A percentile compares a stretch with the other conserved stretches of the same genome.
These are phyloP conservation scores for Lunularia cruciata DNA, from an alignment of 225 moss, liverwort and hornwort species.

Conservation along the genomic window DNA sequence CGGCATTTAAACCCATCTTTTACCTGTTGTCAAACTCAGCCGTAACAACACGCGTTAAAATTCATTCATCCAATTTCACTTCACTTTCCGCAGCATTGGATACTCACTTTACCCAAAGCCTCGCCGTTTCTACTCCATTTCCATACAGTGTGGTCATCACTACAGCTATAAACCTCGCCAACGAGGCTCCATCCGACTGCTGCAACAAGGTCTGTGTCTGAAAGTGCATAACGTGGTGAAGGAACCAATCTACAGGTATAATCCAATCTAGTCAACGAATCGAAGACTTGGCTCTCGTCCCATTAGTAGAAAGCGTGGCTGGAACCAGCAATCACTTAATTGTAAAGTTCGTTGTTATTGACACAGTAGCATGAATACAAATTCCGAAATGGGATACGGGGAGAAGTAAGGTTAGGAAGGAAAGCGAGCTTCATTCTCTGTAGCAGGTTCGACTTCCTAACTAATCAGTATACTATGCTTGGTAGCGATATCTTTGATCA, in stretches of 20 bases:
- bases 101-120: conserved; percentile 56
- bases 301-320: neutral
- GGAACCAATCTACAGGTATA: neutral
- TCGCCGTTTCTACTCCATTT: conserved; percentile 67
- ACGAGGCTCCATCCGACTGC: conserved; percentile 78
- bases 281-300: neutral
- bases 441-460: too few species aligned
- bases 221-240: neutral
- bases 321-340: neutral
- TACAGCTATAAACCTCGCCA: conserved; percentile 83
- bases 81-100: too few species aligned
- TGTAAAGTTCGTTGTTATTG: neutral
- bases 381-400: conserved; percentile 33
- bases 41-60: too few species aligned
- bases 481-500: too few species aligned
- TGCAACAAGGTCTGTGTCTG: conserved; percentile 71
- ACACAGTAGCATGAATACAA: neutral
- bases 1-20: too few species aligned
- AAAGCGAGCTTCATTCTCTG: conserved; percentile 37
- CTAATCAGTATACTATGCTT: too few species aligned
- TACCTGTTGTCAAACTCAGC: too few species aligned
- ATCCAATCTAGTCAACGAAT: neutral
- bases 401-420: conserved; percentile 24
- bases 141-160: conserved; percentile 86
- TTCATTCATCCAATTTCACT: too few species aligned